These are phyloP conservation scores for Sphaerulina vaccinii DNA, from an alignment of 2,329 filamentous ascomycete species.

Conservation along the genomic window DNA sequence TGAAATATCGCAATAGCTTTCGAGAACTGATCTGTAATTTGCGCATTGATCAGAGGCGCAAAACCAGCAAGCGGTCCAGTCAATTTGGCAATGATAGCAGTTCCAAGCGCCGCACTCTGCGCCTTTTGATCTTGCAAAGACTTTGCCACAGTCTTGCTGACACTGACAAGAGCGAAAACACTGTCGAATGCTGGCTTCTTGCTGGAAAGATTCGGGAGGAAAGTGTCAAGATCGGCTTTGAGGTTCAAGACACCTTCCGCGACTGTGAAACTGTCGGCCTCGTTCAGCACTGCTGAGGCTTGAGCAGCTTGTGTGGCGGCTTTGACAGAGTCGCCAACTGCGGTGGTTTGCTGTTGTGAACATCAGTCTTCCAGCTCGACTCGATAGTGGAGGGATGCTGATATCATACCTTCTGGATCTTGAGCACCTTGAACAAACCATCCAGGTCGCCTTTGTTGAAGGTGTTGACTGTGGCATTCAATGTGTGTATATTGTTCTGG, in stretches of 20 bases:
- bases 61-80: constrained; percentile 11
- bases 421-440: constrained; percentile 17
- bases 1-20: constrained; percentile 17
- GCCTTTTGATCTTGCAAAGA: constrained; percentile 15
- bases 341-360: constrained; percentile 7
- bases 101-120: constrained; percentile 9
- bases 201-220: constrained; percentile 17
- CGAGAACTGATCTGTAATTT: constrained; percentile 17
- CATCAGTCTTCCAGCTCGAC: not conserved
- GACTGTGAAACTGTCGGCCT: constrained; percentile 16
- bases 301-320: constrained; percentile 13
- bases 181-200: constrained; percentile 23
- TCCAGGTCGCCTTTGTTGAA: constrained; percentile 21
- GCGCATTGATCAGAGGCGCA: constrained; percentile 16
- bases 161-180: constrained; percentile 9
- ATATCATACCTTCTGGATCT: constrained; percentile 15
- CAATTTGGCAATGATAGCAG: constrained; percentile 19
- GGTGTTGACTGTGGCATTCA: constrained; percentile 20
- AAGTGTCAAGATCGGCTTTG: constrained; percentile 13
- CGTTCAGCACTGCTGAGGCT: constrained; percentile 10
- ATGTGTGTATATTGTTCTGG: constrained; percentile 16
- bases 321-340: constrained; percentile 16
- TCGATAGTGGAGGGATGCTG: constrained; percentile 1
- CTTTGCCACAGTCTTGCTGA: constrained; percentile 15
- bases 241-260: constrained; percentile 19